Evolutionary conservation across 352 stramenopile species (phyloP).

Genomic region (Phytophthora fragariae): DNA sequence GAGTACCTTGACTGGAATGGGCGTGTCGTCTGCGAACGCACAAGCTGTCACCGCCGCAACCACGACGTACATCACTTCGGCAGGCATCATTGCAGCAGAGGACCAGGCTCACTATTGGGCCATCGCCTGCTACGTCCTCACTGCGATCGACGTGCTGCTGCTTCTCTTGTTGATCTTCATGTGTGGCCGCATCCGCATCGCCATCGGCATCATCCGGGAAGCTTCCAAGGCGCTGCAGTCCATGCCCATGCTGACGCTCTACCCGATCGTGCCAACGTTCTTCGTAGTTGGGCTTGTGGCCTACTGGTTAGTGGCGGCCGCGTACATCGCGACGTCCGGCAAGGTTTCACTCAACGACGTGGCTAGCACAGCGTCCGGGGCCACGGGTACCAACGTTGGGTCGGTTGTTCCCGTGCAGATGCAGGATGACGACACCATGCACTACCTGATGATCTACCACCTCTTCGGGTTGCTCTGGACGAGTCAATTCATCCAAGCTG

Average conservation of each 20-base stretch:
- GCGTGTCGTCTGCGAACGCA: slow-evolving; percentile 47
- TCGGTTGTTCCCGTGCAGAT: slow-evolving; percentile 43
- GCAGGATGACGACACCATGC: slow-evolving; percentile 67
- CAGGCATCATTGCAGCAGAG: slow-evolving; percentile 50
- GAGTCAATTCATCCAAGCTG: slow-evolving; percentile 85
- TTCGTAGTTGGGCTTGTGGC: slow-evolving; percentile 72
- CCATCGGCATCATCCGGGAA: slow-evolving; percentile 89
- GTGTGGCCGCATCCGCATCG: slow-evolving; percentile 83
- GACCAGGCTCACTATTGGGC: slow-evolving; percentile 76
- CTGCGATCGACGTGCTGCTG: slow-evolving; percentile 64
- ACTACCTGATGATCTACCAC: slow-evolving; percentile 88
- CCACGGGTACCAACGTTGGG: slow-evolving; percentile 35
- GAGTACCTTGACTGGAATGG: slow-evolving; percentile 61
- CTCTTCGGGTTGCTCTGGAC: slow-evolving; percentile 89
- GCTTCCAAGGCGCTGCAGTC: slow-evolving; percentile 78
- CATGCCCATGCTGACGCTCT: slow-evolving; percentile 84
- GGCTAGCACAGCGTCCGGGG: slow-evolving; percentile 28
- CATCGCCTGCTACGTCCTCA: slow-evolving; percentile 82
- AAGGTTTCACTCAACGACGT: slow-evolving; percentile 62
- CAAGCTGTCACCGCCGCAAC: slow-evolving; percentile 43
- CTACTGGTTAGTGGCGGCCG: slow-evolving; percentile 81
- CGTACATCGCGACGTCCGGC: slow-evolving; percentile 81
- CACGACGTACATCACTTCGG: slow-evolving; percentile 65
- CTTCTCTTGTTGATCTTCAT: slow-evolving; percentile 83
- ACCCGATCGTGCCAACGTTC: slow-evolving; percentile 74